Base-by-base conservation (phyloP, 805 yeast genomes). In the Candida silvicultrix region DNA sequence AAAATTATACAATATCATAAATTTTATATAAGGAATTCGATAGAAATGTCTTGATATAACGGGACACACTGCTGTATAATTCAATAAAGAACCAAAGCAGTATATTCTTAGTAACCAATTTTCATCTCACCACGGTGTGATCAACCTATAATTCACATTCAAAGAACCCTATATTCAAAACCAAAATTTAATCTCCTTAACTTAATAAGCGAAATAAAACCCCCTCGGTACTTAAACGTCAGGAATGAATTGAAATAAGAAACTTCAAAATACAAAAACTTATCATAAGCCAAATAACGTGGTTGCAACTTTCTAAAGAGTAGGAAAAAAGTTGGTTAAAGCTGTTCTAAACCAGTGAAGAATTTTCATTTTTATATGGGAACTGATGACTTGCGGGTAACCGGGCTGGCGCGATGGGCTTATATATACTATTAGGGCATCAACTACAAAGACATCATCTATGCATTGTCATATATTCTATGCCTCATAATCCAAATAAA, bases 241-340 rank as follows among this genome's bases (percentile, higher is more conserved):
- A 29, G 43, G 20, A 38, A 45, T 38, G 40, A 41, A 47, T 45
- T 45, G 29, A 34, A 44, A 16, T 15, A 11, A 5, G 4, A 16
- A 19, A 19, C 31, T 19, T 23, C 15, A 43, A 29, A 23, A 7
- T 10, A 23, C 42, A 44, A 44, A 46, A 43, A 50, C 63, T 56
- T 48, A 44, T 45, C 44, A 54, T 47, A 46, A 47, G 62, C 58
- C 63, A 56, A 56, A 60, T 52, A 47, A 43, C 45, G 51, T 45
- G 64, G 62, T 57, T 56, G 62, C 49, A 56, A 59, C 63, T 60
- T 60, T 60, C 64, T 57, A 59, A 54, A 53, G 41, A 40, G 49
- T 53, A 50, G 49, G 49, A 46, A 49, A 34, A 42, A 20, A 21
- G 25, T 9, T 18, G 31, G n/a, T n/a, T 32, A 41, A 41, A 31